Percentiles rank a stretch among this genome's conserved stretches.
Conservation (phyloP, 179 eudicot genomes). For the Vitellaria paradoxa region DNA sequence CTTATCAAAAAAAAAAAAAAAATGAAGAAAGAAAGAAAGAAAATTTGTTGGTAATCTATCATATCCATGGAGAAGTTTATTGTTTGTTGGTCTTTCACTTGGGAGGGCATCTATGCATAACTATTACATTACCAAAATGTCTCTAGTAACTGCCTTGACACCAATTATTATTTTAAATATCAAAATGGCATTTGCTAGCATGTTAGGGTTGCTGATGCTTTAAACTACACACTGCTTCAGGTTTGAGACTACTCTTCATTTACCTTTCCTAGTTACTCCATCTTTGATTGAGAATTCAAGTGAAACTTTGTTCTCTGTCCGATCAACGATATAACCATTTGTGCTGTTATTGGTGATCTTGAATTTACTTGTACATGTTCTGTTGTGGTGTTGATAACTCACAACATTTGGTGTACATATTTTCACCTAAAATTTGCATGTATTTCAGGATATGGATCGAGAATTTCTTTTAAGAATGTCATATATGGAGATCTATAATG, state of each 20-base stretch:
- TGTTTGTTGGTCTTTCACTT: not conserved
- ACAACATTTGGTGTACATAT: not conserved
- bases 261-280: not conserved
- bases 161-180: not conserved
- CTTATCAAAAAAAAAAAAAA: not conserved
- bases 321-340: not conserved
- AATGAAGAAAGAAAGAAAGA: no score
- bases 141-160: not conserved
- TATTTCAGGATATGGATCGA: slow-evolving; percentile 59
- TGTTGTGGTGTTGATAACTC: not conserved
- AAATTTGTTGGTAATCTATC: no score
- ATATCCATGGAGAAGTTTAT: not conserved
- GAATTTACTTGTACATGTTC: not conserved
- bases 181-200: not conserved
- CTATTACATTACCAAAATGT: not conserved
- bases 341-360: not conserved
- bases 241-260: not conserved
- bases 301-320: not conserved
- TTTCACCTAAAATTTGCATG: not conserved
- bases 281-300: not conserved
- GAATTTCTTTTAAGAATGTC: slow-evolving; percentile 96
- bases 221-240: not conserved
- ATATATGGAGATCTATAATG: slow-evolving; percentile 95
- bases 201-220: not conserved
- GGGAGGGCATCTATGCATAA: not conserved